A percentile compares a stretch with the other conserved stretches of the same genome.
These are phyloP conservation scores for Stenocarpella maydis DNA, from an alignment of 2,329 filamentous ascomycete genomes.

Conservation along the genomic window DNA sequence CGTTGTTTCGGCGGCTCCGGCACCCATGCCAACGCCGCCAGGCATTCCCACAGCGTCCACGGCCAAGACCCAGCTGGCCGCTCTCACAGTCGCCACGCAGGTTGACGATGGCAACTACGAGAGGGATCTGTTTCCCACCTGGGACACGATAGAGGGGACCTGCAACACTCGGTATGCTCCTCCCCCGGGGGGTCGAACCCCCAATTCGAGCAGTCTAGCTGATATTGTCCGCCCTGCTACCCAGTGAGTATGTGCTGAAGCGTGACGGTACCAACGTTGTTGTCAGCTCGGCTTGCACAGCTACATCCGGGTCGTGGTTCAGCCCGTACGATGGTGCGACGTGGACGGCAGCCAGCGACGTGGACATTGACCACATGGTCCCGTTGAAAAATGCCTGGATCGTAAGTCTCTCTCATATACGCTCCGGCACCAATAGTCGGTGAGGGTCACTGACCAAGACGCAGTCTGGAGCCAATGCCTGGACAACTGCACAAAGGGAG, in stretches of 20 bases:
- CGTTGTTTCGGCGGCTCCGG: slow-evolving; percentile 38
- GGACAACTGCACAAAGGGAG: slow-evolving; percentile 74
- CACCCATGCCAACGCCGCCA: slow-evolving; percentile 50
- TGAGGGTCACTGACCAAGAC: not conserved
- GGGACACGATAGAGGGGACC: slow-evolving; percentile 69
- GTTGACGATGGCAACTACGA: slow-evolving; percentile 66
- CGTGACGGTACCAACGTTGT: slow-evolving; percentile 75
- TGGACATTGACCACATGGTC: slow-evolving; percentile 87
- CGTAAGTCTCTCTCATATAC: slow-evolving; percentile 48
- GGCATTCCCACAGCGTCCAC: slow-evolving; percentile 67
- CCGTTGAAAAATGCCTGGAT: slow-evolving; percentile 84
- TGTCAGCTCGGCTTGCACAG: slow-evolving; percentile 65
- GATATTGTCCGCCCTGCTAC: not conserved
- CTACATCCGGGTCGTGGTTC: slow-evolving; percentile 73
- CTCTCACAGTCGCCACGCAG: slow-evolving; percentile 64
- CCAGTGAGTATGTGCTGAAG: slow-evolving; percentile 72
- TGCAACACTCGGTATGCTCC: slow-evolving; percentile 71
- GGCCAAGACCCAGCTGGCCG: slow-evolving; percentile 65
- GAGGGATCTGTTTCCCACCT: slow-evolving; percentile 75
- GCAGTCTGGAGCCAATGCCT: slow-evolving; percentile 73
- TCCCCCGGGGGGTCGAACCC: no score
- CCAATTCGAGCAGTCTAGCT: not conserved
- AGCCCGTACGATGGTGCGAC: slow-evolving; percentile 78
- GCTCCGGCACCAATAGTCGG: not conserved
- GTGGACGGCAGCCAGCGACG: slow-evolving; percentile 72